phyloP scores from a whole-genome alignment of 805 yeast genomes.

The Citeromyces matritensis region DNA sequence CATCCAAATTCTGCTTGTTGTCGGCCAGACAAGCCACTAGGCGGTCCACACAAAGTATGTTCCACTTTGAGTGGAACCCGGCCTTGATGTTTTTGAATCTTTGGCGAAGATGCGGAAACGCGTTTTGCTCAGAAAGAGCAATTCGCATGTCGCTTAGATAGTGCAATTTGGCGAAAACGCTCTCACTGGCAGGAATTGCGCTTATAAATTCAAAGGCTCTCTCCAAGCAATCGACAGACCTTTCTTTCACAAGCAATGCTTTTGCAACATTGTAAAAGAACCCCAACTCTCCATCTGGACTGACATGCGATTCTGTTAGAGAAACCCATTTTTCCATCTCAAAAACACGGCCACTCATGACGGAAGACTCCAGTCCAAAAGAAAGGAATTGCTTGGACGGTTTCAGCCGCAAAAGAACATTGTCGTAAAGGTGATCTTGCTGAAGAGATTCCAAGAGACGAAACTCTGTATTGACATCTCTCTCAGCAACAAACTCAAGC shows the following conservation, averaged over 20 bases:
- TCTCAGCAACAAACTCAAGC: slow-evolving; percentile 46
- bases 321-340: slow-evolving; percentile 45
- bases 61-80: slow-evolving; percentile 46
- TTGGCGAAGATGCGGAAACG: slow-evolving; percentile 5
- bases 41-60: slow-evolving; percentile 42
- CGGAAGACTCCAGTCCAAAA: slow-evolving; percentile 65
- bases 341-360: slow-evolving; percentile 40
- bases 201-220: too few species aligned
- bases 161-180: too few species aligned
- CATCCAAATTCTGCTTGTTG: slow-evolving; percentile 19
- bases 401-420: slow-evolving; percentile 37
- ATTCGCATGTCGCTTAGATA: too few species aligned
- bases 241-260: slow-evolving; percentile 20
- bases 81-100: slow-evolving; percentile 21
- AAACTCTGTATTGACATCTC: background rate
- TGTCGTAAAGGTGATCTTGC: slow-evolving; percentile 64
- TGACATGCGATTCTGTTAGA: slow-evolving; percentile 23
- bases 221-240: too few species aligned
- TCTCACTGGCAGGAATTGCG: too few species aligned
- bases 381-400: slow-evolving; percentile 43
- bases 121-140: too few species aligned
- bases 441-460: slow-evolving; percentile 53
- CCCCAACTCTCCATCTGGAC: slow-evolving; percentile 27
- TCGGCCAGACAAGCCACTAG: slow-evolving; percentile 14
- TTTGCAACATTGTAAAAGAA: slow-evolving; percentile 52